Base-by-base conservation (phyloP, 371 early-diverging fungal species). In the Zopfochytrium polystomum region DNA sequence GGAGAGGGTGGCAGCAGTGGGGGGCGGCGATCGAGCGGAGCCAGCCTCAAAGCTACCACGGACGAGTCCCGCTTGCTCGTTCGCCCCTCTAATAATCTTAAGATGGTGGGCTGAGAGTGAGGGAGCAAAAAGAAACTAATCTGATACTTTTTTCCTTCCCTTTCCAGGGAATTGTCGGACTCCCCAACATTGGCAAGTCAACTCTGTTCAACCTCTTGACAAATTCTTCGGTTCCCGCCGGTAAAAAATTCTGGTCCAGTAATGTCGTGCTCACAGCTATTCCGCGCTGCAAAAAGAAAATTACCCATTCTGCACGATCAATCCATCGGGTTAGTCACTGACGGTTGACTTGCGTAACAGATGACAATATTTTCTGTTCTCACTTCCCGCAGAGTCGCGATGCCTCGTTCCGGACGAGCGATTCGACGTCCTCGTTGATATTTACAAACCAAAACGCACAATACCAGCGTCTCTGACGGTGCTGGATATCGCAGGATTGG, bases 401-500 rank as follows among this genome's bases (percentile, higher is more conserved):
- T 92, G 92, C 18, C 80, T 88, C 15, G 95, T 99, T 26, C 92
- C 96, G 27, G 99, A 99, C 76, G 74, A 73, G n/a, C 86, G 99
- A 7, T 91, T 95, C 68, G 89, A 92, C 69, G 88, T 87, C 87
- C 83, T 99, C 33, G 84, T 82, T 61, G 65, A 86, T 25, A 78
- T 83, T 53, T 93, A 87, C 72, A 83, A 89, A 73, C 85, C 89
- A 18, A 82, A 86, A 3, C 59, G 62, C 20, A 62, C 53, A 9
- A 49, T 58, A 9, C 80, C 81, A 9, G 78, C 85, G 26, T 81
- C 67, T 63, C 80, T 99, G 62, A 91, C 91, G 2, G 90, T 99
- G 45, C 92, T 91, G 63, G 99, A 99, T 75, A 99, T 99, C 79
- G 99, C 99, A 35, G 99, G 99, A 32, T 84, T 99, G 34, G 96